A percentile compares a stretch with the other conserved stretches of the same genome.
phyloP scores from a whole-genome alignment of 2,329 filamentous ascomycete genomes.

The Penicillium sp. region DNA sequence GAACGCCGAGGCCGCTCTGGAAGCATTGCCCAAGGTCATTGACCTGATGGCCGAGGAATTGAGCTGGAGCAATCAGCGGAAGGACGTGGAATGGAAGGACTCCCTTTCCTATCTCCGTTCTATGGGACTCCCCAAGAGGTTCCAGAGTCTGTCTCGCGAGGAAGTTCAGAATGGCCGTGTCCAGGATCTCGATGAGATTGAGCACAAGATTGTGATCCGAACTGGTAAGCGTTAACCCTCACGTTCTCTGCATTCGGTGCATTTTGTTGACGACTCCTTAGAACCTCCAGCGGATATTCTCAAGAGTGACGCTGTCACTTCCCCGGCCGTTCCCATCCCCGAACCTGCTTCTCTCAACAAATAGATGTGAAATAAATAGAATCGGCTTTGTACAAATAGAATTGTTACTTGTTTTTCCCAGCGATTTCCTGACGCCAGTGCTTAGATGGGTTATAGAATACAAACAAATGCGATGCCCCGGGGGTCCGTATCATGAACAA shows the following conservation, averaged over 20 bases:
- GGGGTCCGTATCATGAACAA: not conserved
- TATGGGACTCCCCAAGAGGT: slow-evolving; percentile 62
- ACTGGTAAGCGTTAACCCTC: slow-evolving; percentile 36
- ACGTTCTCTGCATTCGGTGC: not conserved
- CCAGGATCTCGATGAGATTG: slow-evolving; percentile 43
- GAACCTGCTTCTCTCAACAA: slow-evolving; percentile 49
- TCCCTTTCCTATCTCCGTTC: slow-evolving; percentile 58
- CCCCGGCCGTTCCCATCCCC: slow-evolving; percentile 42
- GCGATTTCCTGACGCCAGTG: not conserved
- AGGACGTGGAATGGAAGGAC: slow-evolving; percentile 79
- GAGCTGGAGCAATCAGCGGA: slow-evolving; percentile 70
- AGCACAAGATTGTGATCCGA: slow-evolving; percentile 43
- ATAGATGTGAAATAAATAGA: slow-evolving; percentile 38
- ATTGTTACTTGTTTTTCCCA: slow-evolving; percentile 10
- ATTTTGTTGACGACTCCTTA: slow-evolving; percentile 10
- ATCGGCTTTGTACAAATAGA: slow-evolving; percentile 28
- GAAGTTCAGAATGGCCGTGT: slow-evolving; percentile 60
- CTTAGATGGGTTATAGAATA: not conserved
- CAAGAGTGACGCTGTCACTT: slow-evolving; percentile 40
- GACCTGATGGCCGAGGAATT: slow-evolving; percentile 87
- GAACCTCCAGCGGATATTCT: slow-evolving; percentile 52
- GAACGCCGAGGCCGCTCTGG: slow-evolving; percentile 85
- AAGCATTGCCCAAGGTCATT: slow-evolving; percentile 80
- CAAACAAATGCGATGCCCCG: not conserved
- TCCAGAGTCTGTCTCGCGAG: slow-evolving; percentile 55